These are phyloP conservation scores for Fusarium luffae DNA, from an alignment of 2,329 filamentous ascomycete species.

Conservation along the genomic window DNA sequence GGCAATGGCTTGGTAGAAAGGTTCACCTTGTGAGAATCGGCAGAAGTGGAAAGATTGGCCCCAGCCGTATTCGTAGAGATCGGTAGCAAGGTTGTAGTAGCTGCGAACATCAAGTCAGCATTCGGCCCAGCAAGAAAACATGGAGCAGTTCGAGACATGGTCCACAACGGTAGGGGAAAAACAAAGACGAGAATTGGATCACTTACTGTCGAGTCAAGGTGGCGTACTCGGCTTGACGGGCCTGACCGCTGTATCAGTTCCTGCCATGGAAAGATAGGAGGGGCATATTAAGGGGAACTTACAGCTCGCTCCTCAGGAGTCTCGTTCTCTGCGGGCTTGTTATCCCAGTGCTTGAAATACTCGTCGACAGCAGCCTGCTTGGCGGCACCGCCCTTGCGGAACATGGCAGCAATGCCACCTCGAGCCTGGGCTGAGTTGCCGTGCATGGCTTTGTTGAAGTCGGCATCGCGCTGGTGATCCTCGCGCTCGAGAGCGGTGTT, in stretches of 20 bases:
- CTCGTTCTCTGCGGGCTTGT: slow-evolving; percentile 81
- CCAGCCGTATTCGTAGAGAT: slow-evolving; percentile 97
- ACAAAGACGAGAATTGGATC: background rate
- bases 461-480: slow-evolving; percentile 86
- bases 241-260: slow-evolving; percentile 58
- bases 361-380: slow-evolving; percentile 87
- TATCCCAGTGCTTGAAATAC: slow-evolving; percentile 97
- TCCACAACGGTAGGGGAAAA: background rate
- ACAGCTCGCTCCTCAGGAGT: slow-evolving; percentile 85
- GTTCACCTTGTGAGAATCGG: slow-evolving; percentile 87
- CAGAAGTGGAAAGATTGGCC: slow-evolving; percentile 97
- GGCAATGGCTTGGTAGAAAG: slow-evolving; percentile 90
- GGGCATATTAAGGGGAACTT: slow-evolving; percentile 48
- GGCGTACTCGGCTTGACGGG: slow-evolving; percentile 87
- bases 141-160: background rate
- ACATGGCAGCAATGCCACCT: slow-evolving; percentile 84
- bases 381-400: slow-evolving; percentile 79
- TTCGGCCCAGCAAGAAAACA: background rate
- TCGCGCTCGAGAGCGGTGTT: slow-evolving; percentile 75
- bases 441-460: slow-evolving; percentile 91
- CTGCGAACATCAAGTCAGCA: slow-evolving; percentile 55
- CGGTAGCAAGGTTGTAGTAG: slow-evolving; percentile 98
- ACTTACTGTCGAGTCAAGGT: slow-evolving; percentile 91
- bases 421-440: slow-evolving; percentile 73
- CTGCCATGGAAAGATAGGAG: slow-evolving; percentile 25